phyloP scores from a whole-genome alignment of 768 basidiomycete genomes.

The Multifurca ochricompacta region DNA sequence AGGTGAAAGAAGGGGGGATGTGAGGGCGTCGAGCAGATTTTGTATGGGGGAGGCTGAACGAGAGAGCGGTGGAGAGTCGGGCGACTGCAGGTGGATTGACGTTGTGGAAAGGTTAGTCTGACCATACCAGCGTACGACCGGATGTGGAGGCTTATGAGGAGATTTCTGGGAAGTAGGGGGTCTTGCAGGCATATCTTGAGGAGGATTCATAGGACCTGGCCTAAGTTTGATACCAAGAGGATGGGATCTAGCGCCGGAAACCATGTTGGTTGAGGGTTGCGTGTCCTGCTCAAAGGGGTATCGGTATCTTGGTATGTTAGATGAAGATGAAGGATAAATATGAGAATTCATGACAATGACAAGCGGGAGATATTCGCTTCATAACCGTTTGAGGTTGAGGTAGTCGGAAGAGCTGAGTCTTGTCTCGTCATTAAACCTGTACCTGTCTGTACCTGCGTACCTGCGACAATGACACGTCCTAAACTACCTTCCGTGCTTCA shows the following conservation, averaged over 20 bases:
- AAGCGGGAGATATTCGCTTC: too few species aligned
- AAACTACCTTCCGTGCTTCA: conserved; percentile 22
- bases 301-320: background rate
- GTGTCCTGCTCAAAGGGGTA: background rate
- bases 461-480: conserved; percentile 9
- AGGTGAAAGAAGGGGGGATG: conserved; percentile 25
- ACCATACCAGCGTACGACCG: conserved; percentile 41
- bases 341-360: background rate
- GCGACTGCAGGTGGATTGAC: conserved; percentile 41
- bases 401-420: too few species aligned
- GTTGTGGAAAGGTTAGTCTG: conserved; percentile 26
- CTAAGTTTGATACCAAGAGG: background rate
- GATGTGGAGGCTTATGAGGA: conserved; percentile 19
- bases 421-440: too few species aligned
- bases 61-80: background rate
- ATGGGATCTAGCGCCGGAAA: background rate
- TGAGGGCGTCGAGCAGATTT: conserved; percentile 31
- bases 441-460: too few species aligned
- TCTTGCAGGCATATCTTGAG: conserved; percentile 9
- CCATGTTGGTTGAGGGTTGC: conserved; percentile 7
- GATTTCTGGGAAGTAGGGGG: conserved; percentile 9
- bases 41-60: conserved; percentile 24
- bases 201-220: background rate
- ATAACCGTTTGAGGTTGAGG: too few species aligned
- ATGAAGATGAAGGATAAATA: too few species aligned